These are phyloP conservation scores for Cinnamomum micranthum DNA, from an alignment of 164 flowering plant genomes.

Conservation along the genomic window DNA sequence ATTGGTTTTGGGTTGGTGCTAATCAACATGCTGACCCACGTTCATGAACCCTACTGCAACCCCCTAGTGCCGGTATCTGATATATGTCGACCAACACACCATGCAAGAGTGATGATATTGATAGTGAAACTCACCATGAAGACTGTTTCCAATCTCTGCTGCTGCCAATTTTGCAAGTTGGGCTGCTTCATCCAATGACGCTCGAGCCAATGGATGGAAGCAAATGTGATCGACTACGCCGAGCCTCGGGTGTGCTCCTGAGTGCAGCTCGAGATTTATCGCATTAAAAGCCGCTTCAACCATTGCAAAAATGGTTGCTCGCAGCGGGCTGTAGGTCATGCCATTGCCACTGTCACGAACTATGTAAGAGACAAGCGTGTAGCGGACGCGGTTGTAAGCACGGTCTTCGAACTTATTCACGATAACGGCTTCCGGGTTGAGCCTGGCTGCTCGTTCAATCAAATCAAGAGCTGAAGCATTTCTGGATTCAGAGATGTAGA, in stretches of 20 bases:
- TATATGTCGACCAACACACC: not conserved
- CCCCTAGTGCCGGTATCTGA: not conserved
- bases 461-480: conserved; percentile 50
- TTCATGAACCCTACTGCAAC: too few relatives aligned
- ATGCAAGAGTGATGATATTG: not conserved
- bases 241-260: conserved; percentile 71
- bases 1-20: too few relatives aligned
- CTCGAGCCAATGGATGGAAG: conserved; percentile 64
- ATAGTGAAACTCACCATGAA: conserved; percentile 45
- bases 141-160: conserved; percentile 48
- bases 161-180: conserved; percentile 63
- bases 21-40: too few relatives aligned
- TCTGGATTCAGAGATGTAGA: conserved; percentile 64
- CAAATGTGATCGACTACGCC: conserved; percentile 74
- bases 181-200: conserved; percentile 66
- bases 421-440: conserved; percentile 37
- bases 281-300: conserved; percentile 55
- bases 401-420: conserved; percentile 64
- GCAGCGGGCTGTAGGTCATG: conserved; percentile 47
- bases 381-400: conserved; percentile 53
- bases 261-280: conserved; percentile 53
- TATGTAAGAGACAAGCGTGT: conserved; percentile 57
- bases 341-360: conserved; percentile 29
- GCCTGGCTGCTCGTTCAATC: conserved; percentile 53
- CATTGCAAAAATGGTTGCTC: conserved; percentile 52